A percentile compares a stretch with the other conserved stretches of the same genome.
phyloP scores from a whole-genome alignment of 2,329 filamentous ascomycete genomes.

The Ophiosphaerella herpotricha region DNA sequence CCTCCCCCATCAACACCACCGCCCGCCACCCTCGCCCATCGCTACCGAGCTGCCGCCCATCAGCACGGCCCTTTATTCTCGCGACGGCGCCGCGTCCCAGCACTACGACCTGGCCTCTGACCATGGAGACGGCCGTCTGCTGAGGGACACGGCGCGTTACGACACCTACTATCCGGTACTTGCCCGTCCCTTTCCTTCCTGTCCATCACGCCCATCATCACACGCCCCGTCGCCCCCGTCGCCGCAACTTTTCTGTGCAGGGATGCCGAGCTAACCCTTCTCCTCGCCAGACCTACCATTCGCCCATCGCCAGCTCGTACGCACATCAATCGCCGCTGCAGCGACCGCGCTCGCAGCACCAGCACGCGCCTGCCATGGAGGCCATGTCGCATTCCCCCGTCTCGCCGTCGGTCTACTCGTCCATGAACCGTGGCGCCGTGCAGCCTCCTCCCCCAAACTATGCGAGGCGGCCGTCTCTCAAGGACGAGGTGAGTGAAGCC shows the following conservation, averaged over 20 bases:
- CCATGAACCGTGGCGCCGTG: conserved; percentile 40
- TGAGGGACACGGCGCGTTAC: conserved; percentile 38
- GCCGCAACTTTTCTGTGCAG: conserved; percentile 14
- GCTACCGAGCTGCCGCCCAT: conserved; percentile 48
- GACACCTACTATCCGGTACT: conserved; percentile 37
- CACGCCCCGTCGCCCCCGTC: conserved; percentile 3
- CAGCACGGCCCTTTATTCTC: conserved; percentile 45
- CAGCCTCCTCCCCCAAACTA: conserved; percentile 42
- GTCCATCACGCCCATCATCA: background rate
- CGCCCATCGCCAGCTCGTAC: conserved; percentile 39
- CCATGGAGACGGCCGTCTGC: conserved; percentile 44
- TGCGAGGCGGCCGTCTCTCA: conserved; percentile 35
- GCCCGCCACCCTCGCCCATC: conserved; percentile 32
- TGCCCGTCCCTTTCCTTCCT: conserved; percentile 1
- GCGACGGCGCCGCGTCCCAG: conserved; percentile 48
- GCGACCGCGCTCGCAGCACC: conserved; percentile 44
- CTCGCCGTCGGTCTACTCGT: conserved; percentile 43
- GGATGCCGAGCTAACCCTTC: conserved; percentile 25
- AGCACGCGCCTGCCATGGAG: conserved; percentile 38
- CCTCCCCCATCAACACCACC: conserved; percentile 30
- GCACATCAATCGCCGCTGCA: conserved; percentile 44
- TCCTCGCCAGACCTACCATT: conserved; percentile 38
- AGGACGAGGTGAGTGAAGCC: conserved; percentile 40
- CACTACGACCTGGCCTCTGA: conserved; percentile 58
- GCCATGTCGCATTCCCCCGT: conserved; percentile 45